A percentile compares a stretch with the other conserved stretches of the same genome.
phyloP scores from a whole-genome alignment of 2,329 filamentous ascomycete species.

The Ustulina deusta region DNA sequence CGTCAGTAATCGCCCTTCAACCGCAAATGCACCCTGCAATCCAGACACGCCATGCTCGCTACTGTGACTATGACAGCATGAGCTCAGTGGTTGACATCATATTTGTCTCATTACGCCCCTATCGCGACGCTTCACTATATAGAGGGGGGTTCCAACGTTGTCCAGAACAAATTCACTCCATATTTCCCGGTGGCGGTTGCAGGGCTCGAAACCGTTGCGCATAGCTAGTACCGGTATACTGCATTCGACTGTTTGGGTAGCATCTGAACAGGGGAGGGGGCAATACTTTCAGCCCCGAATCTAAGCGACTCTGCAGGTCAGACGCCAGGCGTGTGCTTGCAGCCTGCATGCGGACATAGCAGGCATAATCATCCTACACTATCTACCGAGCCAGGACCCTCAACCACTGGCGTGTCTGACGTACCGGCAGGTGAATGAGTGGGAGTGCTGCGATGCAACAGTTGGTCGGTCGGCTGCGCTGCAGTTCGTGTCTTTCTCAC shows the following conservation, averaged over 20 bases:
- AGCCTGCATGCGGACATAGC: constrained; percentile 24
- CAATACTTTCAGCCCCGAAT: constrained; percentile 33
- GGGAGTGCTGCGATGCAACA: constrained; percentile 14
- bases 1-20: constrained; percentile 10
- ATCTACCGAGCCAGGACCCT: background rate
- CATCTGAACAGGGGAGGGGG: constrained; percentile 18
- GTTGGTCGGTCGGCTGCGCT: constrained; percentile 15
- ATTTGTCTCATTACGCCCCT: background rate
- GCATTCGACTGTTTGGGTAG: constrained; percentile 22
- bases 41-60: constrained; percentile 4
- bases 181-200: constrained; percentile 5
- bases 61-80: constrained; percentile 7
- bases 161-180: constrained; percentile 4
- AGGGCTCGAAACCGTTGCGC: constrained; percentile 16
- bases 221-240: constrained; percentile 3
- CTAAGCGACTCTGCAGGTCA: constrained; percentile 26
- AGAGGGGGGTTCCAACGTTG: constrained; percentile 2
- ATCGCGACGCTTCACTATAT: background rate
- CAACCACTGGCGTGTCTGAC: constrained; percentile 14
- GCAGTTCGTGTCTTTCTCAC: background rate
- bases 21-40: constrained; percentile 4
- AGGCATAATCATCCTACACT: constrained; percentile 6
- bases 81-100: constrained; percentile 3
- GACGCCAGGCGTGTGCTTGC: constrained; percentile 18
- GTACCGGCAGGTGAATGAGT: constrained; percentile 3